Base-by-base conservation (phyloP, 768 basidiomycete species). In the Xanthoconium purpureum region DNA sequence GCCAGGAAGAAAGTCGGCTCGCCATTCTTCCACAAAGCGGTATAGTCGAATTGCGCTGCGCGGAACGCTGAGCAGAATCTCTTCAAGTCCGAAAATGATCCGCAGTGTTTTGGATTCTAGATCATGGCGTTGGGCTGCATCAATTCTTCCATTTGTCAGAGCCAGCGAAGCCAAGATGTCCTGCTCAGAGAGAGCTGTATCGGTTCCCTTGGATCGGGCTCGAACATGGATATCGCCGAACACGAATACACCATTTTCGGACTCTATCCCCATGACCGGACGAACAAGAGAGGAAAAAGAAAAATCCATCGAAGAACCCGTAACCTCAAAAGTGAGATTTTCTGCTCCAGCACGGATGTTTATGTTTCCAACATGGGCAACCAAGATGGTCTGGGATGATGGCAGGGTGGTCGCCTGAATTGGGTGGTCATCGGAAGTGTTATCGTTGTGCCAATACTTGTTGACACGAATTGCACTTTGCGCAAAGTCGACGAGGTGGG, bases 11-110 rank as follows among this genome's bases (percentile, higher is more conserved):
- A 87, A 92, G 62, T 91, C 87, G 6, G 81, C 81, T 63, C 83
- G 77, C 93, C 93, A 94, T 63, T 91, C 87, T 63, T 91, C 87
- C 28, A 87, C 69, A 64, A 92, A 93, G 37, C 80, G 83, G 68
- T 90, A 90, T 5, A 91, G 75, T 15, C 87, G 83, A 32, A 94
- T 77, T 30, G 87, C 91, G 61, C 91, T 94, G 28, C 91, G 86
- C 5, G 91, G 91, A 24, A 94, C 84, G 52, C 79, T 79, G 43
- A 89, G 65, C 30, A 77, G 74, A 28, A 87, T 63, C 24, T 73
- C 74, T 12, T 74, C 74, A 6, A 85, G 61, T 3, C 74, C 71
- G 45, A 82, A 75, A 4, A 78, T 72, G 14, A 81, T 62, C 13
- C 80, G 80, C 17, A 73, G 76, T 5, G 67, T 66, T 49, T 68